Conservation (phyloP, 495 filamentous ascomycete species). For the Penicillium daleae region DNA sequence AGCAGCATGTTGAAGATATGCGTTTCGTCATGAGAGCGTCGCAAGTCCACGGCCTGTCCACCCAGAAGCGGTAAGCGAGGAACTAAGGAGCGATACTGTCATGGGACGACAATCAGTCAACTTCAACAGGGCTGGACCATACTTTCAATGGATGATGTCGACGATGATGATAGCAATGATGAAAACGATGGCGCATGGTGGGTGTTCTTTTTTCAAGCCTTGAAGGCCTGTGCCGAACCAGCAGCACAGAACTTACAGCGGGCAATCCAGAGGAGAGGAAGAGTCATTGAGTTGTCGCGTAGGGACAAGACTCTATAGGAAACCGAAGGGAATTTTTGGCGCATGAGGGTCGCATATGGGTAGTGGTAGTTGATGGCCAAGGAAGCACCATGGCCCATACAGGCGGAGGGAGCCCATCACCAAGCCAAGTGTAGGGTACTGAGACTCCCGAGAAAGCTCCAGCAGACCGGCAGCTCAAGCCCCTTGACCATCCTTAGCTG, state of each 20-base stretch:
- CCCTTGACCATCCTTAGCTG: conserved; percentile 7
- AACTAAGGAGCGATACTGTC: neutral
- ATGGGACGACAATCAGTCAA: neutral
- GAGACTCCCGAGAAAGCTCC: neutral
- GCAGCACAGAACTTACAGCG: conserved; percentile 13
- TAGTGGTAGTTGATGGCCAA: neutral
- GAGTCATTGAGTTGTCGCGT: conserved; percentile 23
- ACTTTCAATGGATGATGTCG: neutral
- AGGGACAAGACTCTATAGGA: conserved; percentile 11
- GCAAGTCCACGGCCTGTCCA: neutral
- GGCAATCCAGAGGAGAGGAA: conserved; percentile 3
- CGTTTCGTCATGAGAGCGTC: conserved; percentile 6
- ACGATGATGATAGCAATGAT: neutral
- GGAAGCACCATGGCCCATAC: neutral
- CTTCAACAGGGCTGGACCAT: conserved; percentile 4
- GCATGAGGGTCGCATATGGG: conserved; percentile 15
- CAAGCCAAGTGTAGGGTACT: conserved; percentile 4
- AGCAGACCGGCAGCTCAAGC: conserved; percentile 7
- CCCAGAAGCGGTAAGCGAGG: neutral
- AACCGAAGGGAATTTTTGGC: conserved; percentile 8
- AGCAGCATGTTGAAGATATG: neutral
- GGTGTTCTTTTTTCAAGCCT: neutral
- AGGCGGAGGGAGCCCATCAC: conserved; percentile 11
- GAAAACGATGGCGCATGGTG: conserved; percentile 9
- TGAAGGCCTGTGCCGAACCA: conserved; percentile 5